Base-by-base conservation (phyloP, 129 eudicot species). In the Arctium minus region DNA sequence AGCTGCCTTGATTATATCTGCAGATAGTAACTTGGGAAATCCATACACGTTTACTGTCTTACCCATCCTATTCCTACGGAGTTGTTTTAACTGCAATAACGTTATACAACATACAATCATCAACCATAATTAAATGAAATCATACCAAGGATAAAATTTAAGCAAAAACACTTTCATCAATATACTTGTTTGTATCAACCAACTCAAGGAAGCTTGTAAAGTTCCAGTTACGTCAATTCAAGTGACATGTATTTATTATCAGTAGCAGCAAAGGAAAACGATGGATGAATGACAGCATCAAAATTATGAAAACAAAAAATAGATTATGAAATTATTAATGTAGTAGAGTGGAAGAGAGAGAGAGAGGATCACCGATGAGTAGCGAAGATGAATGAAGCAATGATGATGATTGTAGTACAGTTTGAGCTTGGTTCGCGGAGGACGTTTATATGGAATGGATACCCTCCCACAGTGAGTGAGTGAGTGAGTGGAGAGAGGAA, bases 21-120 rank as follows among this genome's bases (percentile, higher is more conserved):
- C 94, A n/a, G 92, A 9, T 62, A 79, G 75, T 77, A 88, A 50
- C 60, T 35, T 13, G 30, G 91, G 97, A 85, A 87, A 95, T 10
- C 97, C 97, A n/a, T 69, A 91, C 32, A 95, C 48, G 44, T 87
- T 92, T 78, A 95, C 86, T n/a, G 98, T 95, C 85, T 87, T 94
- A 13, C 96, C 96, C 98, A 94, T 92, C 17, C 13, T 48, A 48
- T 46, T 92, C 17, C 13, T 48, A 48, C 60, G 33, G 48, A 38
- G 62, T 2, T 77, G 73, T 53, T 86, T 53, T 72, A 83, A 37
- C 89, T 83, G 85, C 86, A 86, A 12, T 64, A 31, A 64, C 70
- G 72, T 33, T 12, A 56, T 3, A 53, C 70, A 48, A 29, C 76
- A 79, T 77, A 74, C 13, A 33, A 33, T 33, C 36, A 33, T 0